Evolutionary conservation across 2,329 filamentous ascomycete species (phyloP).

Genomic region (Diplodia sapinea): DNA sequence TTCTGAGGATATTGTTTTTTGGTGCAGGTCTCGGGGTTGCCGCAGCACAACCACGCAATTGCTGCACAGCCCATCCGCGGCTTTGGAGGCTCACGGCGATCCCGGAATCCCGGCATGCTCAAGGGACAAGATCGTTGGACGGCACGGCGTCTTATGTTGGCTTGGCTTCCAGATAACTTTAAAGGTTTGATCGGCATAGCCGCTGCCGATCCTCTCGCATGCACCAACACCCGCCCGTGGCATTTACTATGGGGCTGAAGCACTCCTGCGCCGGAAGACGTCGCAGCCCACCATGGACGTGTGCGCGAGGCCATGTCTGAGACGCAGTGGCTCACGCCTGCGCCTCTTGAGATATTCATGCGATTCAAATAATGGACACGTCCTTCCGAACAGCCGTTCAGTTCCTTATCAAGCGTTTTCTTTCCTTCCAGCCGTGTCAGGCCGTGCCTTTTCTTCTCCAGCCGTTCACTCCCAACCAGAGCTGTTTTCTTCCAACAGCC

Average conservation of each 20-base stretch:
- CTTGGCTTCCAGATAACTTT: conserved; percentile 27
- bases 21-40: neutral
- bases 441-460: conserved; percentile 10
- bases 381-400: conserved; percentile 23
- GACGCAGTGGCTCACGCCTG: conserved; percentile 11
- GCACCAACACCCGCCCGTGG: conserved; percentile 16
- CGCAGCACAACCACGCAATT: neutral
- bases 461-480: neutral
- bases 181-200: conserved; percentile 18
- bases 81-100: neutral
- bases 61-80: neutral
- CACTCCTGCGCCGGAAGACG: conserved; percentile 18
- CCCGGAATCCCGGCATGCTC: too few relatives aligned
- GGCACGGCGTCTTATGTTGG: conserved; percentile 2
- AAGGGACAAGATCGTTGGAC: conserved; percentile 1
- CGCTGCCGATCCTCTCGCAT: conserved; percentile 8
- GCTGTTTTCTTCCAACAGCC: conserved; percentile 1
- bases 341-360: conserved; percentile 11
- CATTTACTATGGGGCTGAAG: conserved; percentile 22
- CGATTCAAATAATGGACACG: conserved; percentile 20
- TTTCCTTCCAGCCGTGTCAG: conserved; percentile 9
- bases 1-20: neutral
- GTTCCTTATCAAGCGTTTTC: conserved; percentile 20
- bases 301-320: neutral
- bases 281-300: conserved; percentile 3